Percentiles rank a stretch among this genome's conserved stretches.
Conservation (phyloP, 371 early-diverging fungal genomes). For the Blakeslea trispora region DNA sequence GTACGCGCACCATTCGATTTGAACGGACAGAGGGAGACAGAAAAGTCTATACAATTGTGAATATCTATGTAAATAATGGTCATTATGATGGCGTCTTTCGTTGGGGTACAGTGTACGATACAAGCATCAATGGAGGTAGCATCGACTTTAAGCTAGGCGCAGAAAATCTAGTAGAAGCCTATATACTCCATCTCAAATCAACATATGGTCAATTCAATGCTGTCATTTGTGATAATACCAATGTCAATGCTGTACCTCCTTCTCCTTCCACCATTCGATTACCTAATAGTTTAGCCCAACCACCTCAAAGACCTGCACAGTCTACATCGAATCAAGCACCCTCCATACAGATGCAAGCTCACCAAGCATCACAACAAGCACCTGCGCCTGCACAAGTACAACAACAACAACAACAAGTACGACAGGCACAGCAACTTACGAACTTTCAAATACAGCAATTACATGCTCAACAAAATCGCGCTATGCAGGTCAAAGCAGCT, state of each 20-base stretch:
- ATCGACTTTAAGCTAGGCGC: slow-evolving; percentile 61
- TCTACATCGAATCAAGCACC: too few relatives aligned
- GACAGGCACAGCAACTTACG: slow-evolving; percentile 22
- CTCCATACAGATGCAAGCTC: slow-evolving; percentile 19
- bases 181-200: slow-evolving; percentile 55
- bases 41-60: slow-evolving; percentile 59
- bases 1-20: slow-evolving; percentile 60
- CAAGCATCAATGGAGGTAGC: slow-evolving; percentile 59
- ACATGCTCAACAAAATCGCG: slow-evolving; percentile 41
- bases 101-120: slow-evolving; percentile 58
- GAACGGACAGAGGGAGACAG: slow-evolving; percentile 53
- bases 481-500: slow-evolving; percentile 36
- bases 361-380: slow-evolving; percentile 25
- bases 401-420: slow-evolving; percentile 16
- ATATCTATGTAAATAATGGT: slow-evolving; percentile 46
- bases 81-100: slow-evolving; percentile 62
- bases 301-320: too few relatives aligned
- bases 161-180: slow-evolving; percentile 59
- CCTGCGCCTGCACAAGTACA: slow-evolving; percentile 3
- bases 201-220: slow-evolving; percentile 55
- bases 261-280: slow-evolving; percentile 49
- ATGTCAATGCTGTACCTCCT: slow-evolving; percentile 48
- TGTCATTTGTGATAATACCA: slow-evolving; percentile 54
- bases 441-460: slow-evolving; percentile 40
- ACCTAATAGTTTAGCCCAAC: slow-evolving; percentile 2